These are phyloP conservation scores for Moricandia arvensis DNA, from an alignment of 345 rosid species.

Conservation along the genomic window DNA sequence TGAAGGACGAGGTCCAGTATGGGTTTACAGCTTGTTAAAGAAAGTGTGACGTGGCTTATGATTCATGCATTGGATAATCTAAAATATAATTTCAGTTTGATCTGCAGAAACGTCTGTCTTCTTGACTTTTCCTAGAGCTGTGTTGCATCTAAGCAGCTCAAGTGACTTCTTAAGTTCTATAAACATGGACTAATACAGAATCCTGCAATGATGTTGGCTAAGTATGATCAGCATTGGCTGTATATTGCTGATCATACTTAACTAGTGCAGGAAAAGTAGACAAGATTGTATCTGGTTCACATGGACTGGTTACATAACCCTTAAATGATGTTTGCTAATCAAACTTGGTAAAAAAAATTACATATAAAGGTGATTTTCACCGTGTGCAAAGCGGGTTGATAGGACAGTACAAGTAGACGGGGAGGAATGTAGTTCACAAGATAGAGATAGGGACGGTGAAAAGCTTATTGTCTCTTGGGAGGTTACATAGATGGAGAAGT, in stretches of 20 bases:
- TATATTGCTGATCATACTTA: neutral
- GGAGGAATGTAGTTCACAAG: constrained; percentile 34
- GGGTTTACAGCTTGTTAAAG: constrained; percentile 36
- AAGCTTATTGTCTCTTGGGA: constrained; percentile 23
- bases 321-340: neutral
- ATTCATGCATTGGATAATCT: constrained; percentile 35
- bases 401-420: constrained; percentile 13
- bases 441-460: constrained; percentile 31
- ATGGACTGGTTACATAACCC: neutral
- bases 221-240: constrained; percentile 6
- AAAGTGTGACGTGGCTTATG: constrained; percentile 25
- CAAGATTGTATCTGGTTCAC: neutral
- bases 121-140: constrained; percentile 7
- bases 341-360: neutral
- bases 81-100: constrained; percentile 36
- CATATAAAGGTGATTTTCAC: neutral
- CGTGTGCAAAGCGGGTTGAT: neutral
- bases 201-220: neutral
- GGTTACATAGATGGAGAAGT: constrained; percentile 33
- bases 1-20: constrained; percentile 49
- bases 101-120: constrained; percentile 12
- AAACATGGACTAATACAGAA: neutral
- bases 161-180: constrained; percentile 9
- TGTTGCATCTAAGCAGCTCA: constrained; percentile 11
- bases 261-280: neutral